A percentile compares a stretch with the other conserved stretches of the same genome.
Evolutionary conservation across 352 stramenopile species (phyloP).

Genomic region (Pythium graminicola): DNA sequence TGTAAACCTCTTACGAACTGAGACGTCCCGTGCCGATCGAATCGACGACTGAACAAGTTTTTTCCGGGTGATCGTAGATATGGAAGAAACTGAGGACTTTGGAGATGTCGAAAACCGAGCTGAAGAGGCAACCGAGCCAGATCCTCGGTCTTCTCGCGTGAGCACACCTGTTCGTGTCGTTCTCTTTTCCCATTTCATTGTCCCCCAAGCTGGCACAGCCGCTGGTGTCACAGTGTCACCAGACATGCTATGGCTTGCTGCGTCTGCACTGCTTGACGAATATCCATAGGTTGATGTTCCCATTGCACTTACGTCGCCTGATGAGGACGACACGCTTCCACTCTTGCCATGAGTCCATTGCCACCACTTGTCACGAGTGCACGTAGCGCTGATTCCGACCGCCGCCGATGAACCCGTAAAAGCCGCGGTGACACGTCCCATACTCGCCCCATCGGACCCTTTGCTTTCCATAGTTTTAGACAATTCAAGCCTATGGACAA

Average conservation of each 20-base stretch:
- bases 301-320: constrained; percentile 14
- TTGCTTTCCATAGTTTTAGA: constrained; percentile 10
- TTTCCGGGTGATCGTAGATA: constrained; percentile 8
- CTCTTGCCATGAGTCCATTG: constrained; percentile 72
- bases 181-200: constrained; percentile 43
- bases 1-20: constrained; percentile 11
- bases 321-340: constrained; percentile 54
- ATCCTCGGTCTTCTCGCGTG: constrained; percentile 7
- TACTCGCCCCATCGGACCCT: constrained; percentile 1
- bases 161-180: constrained; percentile 17
- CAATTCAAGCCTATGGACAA: too few species aligned
- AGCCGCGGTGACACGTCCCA: not conserved
- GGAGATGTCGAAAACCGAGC: constrained; percentile 9
- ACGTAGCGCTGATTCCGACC: not conserved
- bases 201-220: constrained; percentile 25
- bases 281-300: not conserved
- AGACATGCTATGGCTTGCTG: not conserved
- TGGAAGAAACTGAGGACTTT: constrained; percentile 2
- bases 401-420: not conserved
- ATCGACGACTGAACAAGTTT: constrained; percentile 16
- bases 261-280: not conserved
- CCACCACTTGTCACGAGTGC: constrained; percentile 40
- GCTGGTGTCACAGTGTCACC: constrained; percentile 6
- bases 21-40: constrained; percentile 12
- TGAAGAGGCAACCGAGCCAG: not conserved